Evolutionary conservation across 352 stramenopile genomes (phyloP).

Genomic region (Globisporangium cederbergense): DNA sequence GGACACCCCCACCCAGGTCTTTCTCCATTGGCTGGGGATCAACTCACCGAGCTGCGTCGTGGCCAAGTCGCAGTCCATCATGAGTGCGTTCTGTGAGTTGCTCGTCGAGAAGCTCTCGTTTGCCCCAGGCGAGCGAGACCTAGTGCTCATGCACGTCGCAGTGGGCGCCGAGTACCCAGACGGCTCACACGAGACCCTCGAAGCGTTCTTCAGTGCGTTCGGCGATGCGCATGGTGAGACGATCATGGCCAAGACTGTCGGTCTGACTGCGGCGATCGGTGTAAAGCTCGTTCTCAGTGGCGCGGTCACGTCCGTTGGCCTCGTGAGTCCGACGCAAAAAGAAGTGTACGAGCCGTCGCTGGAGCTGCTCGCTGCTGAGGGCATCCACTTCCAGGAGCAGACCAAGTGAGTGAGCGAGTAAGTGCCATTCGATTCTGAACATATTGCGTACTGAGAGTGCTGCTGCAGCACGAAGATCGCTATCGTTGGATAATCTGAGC

Average conservation of each 20-base stretch:
- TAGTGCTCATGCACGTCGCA: constrained; percentile 64
- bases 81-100: constrained; percentile 43
- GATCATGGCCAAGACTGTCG: constrained; percentile 86
- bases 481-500: no score
- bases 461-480: no score
- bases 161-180: constrained; percentile 38
- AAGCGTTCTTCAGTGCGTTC: constrained; percentile 58
- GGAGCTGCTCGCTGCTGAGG: constrained; percentile 35
- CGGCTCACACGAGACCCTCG: constrained; percentile 38
- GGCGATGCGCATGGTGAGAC: constrained; percentile 44
- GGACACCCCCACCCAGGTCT: constrained; percentile 22
- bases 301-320: constrained; percentile 34
- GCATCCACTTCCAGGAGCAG: constrained; percentile 41
- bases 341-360: constrained; percentile 60
- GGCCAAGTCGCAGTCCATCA: constrained; percentile 22
- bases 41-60: constrained; percentile 16
- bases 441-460: no score
- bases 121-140: constrained; percentile 62
- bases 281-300: constrained; percentile 69
- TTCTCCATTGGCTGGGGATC: constrained; percentile 37
- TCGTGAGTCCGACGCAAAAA: constrained; percentile 48
- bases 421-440: no score
- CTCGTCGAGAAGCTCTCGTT: constrained; percentile 62
- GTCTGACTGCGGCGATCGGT: constrained; percentile 75
- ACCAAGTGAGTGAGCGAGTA: neutral